These are phyloP conservation scores for Elymus sibiricus DNA, from an alignment of 176 grass and related monocot species.

Conservation along the genomic window DNA sequence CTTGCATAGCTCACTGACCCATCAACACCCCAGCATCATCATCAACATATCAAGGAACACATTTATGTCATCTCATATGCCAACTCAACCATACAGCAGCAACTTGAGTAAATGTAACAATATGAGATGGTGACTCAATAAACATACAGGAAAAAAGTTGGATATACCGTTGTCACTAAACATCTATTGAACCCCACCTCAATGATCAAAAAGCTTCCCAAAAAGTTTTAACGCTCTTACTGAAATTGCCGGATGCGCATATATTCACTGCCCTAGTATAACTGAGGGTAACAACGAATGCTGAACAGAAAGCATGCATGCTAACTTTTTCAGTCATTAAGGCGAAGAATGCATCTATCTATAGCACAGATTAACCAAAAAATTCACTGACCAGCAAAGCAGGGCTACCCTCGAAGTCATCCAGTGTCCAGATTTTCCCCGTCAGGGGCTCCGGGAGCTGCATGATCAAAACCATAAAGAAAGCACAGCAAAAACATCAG, in stretches of 20 bases:
- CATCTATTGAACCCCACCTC: background rate
- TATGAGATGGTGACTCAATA: too few species aligned
- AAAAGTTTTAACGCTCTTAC: background rate
- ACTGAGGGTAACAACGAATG: background rate
- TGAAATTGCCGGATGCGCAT: too few species aligned
- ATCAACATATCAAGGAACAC: background rate
- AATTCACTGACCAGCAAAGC: slow-evolving; percentile 57
- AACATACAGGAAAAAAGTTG: background rate
- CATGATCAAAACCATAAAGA: background rate
- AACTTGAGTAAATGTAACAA: background rate
- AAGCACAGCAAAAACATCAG: background rate
- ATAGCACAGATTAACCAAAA: background rate
- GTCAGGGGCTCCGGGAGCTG: slow-evolving; percentile 91
- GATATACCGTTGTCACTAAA: background rate
- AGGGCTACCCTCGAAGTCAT: slow-evolving; percentile 72
- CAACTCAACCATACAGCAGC: background rate
- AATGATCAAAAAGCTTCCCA: background rate
- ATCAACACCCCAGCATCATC: background rate
- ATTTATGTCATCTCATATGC: background rate
- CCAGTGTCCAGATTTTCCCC: slow-evolving; percentile 66
- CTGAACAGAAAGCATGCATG: background rate
- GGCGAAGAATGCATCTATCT: background rate
- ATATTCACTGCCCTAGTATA: background rate
- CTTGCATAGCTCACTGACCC: background rate
- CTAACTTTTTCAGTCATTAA: background rate